A percentile compares a stretch with the other conserved stretches of the same genome.
phyloP scores from a whole-genome alignment of 2,329 filamentous ascomycete species.

The Dothiorella sarmentorum region DNA sequence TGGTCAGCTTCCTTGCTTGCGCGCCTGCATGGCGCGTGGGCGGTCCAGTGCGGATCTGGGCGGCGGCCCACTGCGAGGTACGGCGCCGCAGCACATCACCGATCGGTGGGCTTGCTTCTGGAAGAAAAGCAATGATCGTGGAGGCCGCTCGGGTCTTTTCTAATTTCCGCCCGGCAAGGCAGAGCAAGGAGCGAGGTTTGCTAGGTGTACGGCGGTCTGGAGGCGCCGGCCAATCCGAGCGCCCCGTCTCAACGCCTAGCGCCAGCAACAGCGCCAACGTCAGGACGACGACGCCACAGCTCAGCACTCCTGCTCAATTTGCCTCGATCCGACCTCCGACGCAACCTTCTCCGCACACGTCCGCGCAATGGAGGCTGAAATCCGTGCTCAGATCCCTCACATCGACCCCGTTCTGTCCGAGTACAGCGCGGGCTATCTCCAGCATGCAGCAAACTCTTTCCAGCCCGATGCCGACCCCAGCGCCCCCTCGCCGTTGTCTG shows the following conservation, averaged over 20 bases:
- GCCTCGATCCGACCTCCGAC: neutral
- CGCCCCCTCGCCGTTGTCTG: slow-evolving; percentile 71
- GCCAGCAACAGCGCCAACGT: neutral
- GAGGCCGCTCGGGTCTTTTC: neutral
- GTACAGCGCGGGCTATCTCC: slow-evolving; percentile 91
- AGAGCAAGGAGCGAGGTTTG: neutral
- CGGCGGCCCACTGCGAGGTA: slow-evolving; percentile 11
- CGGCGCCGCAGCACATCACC: neutral
- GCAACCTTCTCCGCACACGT: slow-evolving; percentile 10
- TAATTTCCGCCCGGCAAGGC: neutral
- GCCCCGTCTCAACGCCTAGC: no score
- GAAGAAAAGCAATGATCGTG: slow-evolving; percentile 10
- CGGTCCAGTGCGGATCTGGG: neutral
- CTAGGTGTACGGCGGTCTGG: no score
- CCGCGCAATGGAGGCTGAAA: slow-evolving; percentile 75
- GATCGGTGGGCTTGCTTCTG: slow-evolving; percentile 6
- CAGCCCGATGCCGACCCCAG: slow-evolving; percentile 67
- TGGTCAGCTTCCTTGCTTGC: slow-evolving; percentile 3
- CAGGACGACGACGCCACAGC: slow-evolving; percentile 1
- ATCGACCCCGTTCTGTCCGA: slow-evolving; percentile 87
- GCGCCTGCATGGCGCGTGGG: slow-evolving; percentile 8
- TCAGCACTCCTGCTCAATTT: neutral
- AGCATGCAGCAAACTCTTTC: slow-evolving; percentile 84
- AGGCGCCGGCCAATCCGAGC: no score
- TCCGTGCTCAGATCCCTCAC: slow-evolving; percentile 76